phyloP scores from a whole-genome alignment of 169 alveolate genomes.

The Plasmodium fragile region DNA sequence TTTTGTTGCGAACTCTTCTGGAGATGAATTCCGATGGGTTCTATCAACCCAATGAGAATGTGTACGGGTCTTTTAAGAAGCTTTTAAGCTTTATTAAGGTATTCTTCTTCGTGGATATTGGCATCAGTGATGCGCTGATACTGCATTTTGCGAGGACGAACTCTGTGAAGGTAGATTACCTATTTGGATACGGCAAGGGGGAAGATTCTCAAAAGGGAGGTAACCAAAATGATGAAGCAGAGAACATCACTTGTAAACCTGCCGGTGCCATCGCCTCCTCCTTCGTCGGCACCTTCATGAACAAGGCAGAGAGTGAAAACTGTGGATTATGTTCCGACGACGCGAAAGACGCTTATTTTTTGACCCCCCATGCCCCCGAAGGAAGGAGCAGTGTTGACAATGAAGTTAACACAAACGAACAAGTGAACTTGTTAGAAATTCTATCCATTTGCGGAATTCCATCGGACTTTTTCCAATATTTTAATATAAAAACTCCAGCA shows the following conservation, averaged over 20 bases:
- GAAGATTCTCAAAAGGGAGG: not conserved
- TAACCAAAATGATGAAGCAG: not conserved
- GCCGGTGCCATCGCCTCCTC: not conserved
- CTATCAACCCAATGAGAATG: conserved; percentile 41
- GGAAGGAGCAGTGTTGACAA: not conserved
- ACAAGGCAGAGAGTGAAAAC: not conserved
- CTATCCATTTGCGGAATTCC: conserved; percentile 49
- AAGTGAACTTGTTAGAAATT: conserved; percentile 41
- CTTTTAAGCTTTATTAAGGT: conserved; percentile 74
- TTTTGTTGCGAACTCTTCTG: conserved; percentile 75
- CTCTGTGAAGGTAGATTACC: conserved; percentile 7
- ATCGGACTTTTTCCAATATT: conserved; percentile 42
- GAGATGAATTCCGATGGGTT: conserved; percentile 77
- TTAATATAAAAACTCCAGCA: conserved; percentile 50
- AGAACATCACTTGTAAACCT: not conserved
- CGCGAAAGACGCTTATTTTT: not conserved
- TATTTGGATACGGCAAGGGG: not conserved
- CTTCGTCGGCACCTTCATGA: conserved; percentile 24
- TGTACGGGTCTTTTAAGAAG: conserved; percentile 49
- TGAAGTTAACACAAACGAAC: conserved; percentile 10
- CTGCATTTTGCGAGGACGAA: conserved; percentile 5
- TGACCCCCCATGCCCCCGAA: not conserved
- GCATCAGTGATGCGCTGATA: conserved; percentile 54
- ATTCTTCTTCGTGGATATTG: conserved; percentile 78
- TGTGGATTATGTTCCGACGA: not conserved